Percentiles rank a stretch among this genome's conserved stretches.
phyloP scores from a whole-genome alignment of 768 basidiomycete genomes.

The Pisolithus microcarpus region DNA sequence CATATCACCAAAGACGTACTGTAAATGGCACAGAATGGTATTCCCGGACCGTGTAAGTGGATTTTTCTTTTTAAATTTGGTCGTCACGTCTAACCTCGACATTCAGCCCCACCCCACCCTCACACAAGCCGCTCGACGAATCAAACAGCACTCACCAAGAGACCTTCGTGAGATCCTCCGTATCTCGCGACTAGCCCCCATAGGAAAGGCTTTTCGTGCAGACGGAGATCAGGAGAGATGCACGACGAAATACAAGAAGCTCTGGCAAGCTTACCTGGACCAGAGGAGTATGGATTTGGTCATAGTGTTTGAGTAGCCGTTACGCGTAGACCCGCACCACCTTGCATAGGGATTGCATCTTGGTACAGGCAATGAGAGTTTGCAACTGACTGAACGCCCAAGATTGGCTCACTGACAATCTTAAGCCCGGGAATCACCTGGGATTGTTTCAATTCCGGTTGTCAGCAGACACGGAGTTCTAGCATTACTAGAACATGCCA shows the following conservation, averaged over 20 bases:
- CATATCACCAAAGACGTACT: conserved; percentile 30
- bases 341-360: too few species aligned
- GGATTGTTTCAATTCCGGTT: too few species aligned
- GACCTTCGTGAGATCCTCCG: conserved; percentile 36
- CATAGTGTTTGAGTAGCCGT: conserved; percentile 32
- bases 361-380: too few species aligned
- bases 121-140: conserved; percentile 25
- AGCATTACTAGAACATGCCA: too few species aligned
- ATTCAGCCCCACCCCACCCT: conserved; percentile 31
- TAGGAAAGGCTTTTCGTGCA: conserved; percentile 29
- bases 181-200: conserved; percentile 34
- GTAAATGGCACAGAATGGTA: conserved; percentile 44
- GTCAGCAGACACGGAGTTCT: too few species aligned
- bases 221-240: neutral
- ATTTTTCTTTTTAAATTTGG: neutral
- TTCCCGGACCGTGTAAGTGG: conserved; percentile 35
- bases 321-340: too few species aligned
- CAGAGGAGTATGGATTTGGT: conserved; percentile 29
- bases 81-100: neutral
- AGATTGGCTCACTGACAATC: too few species aligned
- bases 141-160: conserved; percentile 31
- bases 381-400: too few species aligned
- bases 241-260: conserved; percentile 22
- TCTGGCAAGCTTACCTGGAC: conserved; percentile 36
- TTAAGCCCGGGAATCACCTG: too few species aligned